phyloP scores from a whole-genome alignment of 768 basidiomycete genomes.

The Suillus brevipes region DNA sequence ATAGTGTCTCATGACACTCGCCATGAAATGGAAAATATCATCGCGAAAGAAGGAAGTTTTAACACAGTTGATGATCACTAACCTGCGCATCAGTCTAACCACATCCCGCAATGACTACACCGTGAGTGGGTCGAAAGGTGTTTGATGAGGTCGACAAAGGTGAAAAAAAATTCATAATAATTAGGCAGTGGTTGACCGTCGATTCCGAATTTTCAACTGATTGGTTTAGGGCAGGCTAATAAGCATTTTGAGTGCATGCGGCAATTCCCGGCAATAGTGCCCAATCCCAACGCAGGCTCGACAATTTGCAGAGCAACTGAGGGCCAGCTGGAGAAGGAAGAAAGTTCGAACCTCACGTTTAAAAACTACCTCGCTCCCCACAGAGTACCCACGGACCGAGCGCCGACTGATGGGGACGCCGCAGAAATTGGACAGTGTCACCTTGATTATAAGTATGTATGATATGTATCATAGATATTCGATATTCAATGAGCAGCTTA shows the following conservation, averaged over 20 bases:
- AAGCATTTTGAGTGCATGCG: not conserved
- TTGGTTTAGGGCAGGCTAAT: constrained; percentile 1
- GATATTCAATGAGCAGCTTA: not conserved
- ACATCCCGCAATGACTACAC: not conserved
- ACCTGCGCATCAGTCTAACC: not conserved
- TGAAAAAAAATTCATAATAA: not conserved
- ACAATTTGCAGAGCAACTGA: no score
- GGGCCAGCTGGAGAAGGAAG: not conserved
- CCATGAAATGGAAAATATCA: constrained; percentile 50
- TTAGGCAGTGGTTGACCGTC: not conserved
- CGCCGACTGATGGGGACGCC: not conserved
- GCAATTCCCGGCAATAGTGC: not conserved
- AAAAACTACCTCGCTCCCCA: not conserved
- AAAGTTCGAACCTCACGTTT: not conserved
- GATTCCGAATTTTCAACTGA: constrained; percentile 1
- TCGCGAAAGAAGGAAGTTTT: constrained; percentile 33
- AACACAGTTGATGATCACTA: not conserved
- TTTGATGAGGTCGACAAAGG: not conserved
- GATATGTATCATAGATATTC: not conserved
- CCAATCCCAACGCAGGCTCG: no score
- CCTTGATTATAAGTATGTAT: not conserved
- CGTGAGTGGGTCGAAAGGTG: not conserved
- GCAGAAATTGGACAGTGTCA: not conserved
- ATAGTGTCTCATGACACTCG: constrained; percentile 56
- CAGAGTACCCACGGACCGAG: not conserved